Percentiles rank a stretch among this genome's conserved stretches.
These are phyloP conservation scores for Ceratocystis ficicola DNA, from an alignment of 2,329 filamentous ascomycete genomes.

Conservation along the genomic window DNA sequence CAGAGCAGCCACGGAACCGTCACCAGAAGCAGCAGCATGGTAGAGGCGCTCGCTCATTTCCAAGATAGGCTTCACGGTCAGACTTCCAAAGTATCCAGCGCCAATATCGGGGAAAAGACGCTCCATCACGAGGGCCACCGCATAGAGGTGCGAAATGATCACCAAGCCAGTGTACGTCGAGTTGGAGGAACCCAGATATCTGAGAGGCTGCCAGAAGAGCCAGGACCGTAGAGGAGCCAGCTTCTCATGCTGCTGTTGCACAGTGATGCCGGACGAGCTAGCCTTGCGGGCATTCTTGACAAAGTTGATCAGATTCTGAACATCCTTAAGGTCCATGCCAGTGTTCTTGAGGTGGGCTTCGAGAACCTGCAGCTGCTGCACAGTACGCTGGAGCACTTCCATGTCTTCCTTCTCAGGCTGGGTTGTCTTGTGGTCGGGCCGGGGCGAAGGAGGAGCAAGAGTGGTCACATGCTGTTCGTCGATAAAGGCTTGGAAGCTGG, in stretches of 20 bases:
- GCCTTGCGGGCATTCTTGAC: conserved; percentile 60
- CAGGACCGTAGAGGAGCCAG: conserved; percentile 79
- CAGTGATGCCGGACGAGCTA: conserved; percentile 37
- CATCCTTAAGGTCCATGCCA: conserved; percentile 55
- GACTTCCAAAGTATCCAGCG: conserved; percentile 71
- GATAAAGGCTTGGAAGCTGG: conserved; percentile 72
- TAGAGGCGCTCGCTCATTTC: conserved; percentile 69
- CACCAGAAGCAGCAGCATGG: conserved; percentile 12
- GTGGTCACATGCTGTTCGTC: conserved; percentile 50
- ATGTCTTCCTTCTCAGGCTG: conserved; percentile 59
- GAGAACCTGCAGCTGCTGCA: conserved; percentile 55
- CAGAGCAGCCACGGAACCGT: neutral
- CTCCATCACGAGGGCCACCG: conserved; percentile 74
- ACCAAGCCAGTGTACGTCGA: conserved; percentile 67
- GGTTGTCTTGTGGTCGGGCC: conserved; percentile 47
- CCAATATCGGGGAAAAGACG: conserved; percentile 86
- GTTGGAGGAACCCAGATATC: conserved; percentile 64
- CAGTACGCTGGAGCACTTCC: conserved; percentile 52
- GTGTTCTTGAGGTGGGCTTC: conserved; percentile 56
- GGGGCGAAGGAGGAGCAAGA: conserved; percentile 47
- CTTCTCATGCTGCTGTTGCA: conserved; percentile 79
- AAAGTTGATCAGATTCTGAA: conserved; percentile 59
- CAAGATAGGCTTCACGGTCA: conserved; percentile 70
- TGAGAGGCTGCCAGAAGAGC: conserved; percentile 91
- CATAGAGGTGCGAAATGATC: conserved; percentile 84